Conservation (phyloP, 768 basidiomycete genomes). For the Lyophyllum decastes region DNA sequence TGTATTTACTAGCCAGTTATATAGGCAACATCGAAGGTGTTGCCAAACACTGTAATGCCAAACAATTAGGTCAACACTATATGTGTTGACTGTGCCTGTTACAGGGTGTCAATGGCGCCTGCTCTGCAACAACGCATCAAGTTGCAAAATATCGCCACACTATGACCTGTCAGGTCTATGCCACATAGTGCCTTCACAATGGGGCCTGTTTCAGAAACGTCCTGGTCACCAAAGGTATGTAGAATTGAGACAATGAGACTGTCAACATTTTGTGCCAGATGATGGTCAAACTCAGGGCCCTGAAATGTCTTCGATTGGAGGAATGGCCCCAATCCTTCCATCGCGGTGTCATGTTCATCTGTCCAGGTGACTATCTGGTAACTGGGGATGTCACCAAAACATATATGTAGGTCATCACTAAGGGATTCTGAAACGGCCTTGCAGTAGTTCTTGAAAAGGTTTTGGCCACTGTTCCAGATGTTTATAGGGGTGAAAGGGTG, state of each 20-base stretch:
- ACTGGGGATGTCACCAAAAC: conserved; percentile 72
- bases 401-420: conserved; percentile 55
- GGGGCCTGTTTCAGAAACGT: conserved; percentile 51
- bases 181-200: conserved; percentile 48
- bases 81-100: too few species aligned
- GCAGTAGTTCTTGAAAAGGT: conserved; percentile 64
- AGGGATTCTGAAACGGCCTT: conserved; percentile 50
- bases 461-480: conserved; percentile 45
- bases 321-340: conserved; percentile 32
- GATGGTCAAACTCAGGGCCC: conserved; percentile 33
- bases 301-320: conserved; percentile 35
- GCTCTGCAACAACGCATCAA: conserved; percentile 53
- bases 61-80: too few species aligned
- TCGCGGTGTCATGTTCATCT: conserved; percentile 27
- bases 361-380: conserved; percentile 54
- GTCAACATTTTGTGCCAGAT: conserved; percentile 50
- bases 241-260: conserved; percentile 60
- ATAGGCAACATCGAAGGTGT: too few species aligned
- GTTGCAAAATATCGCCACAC: conserved; percentile 45
- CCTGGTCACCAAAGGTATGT: conserved; percentile 67
- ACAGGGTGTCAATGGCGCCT: conserved; percentile 50
- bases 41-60: too few species aligned
- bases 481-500: conserved; percentile 67
- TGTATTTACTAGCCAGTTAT: too few species aligned
- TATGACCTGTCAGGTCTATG: conserved; percentile 33